Evolutionary conservation across 2,329 filamentous ascomycete species (phyloP).

Genomic region (Scedosporium minutisporum): DNA sequence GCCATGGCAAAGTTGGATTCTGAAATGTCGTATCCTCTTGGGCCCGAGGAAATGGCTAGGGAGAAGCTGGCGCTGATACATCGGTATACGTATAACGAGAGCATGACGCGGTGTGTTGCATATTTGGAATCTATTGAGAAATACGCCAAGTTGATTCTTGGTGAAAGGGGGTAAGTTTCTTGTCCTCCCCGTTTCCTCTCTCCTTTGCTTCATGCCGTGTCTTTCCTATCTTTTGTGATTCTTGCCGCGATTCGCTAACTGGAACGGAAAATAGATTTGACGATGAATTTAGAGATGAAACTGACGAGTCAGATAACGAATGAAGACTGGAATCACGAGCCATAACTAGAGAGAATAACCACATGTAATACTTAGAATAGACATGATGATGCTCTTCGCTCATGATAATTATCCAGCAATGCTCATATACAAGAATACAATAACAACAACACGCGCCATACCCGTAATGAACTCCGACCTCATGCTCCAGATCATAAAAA

Average conservation of each 20-base stretch:
- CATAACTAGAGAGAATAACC: conserved; percentile 14
- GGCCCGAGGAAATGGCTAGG: conserved; percentile 19
- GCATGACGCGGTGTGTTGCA: conserved; percentile 42
- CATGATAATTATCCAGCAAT: not conserved
- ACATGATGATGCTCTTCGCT: not conserved
- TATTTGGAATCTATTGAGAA: conserved; percentile 44
- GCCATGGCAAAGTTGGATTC: conserved; percentile 38
- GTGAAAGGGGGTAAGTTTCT: conserved; percentile 35
- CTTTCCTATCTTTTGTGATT: not conserved
- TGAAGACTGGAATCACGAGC: conserved; percentile 18
- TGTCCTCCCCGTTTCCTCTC: not conserved
- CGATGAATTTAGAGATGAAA: conserved; percentile 16
- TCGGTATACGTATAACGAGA: conserved; percentile 43
- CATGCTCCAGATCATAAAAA: no score
- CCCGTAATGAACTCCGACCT: no score
- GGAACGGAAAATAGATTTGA: conserved; percentile 21
- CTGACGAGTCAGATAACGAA: conserved; percentile 12
- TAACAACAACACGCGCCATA: not conserved
- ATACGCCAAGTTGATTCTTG: conserved; percentile 48
- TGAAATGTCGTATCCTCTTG: conserved; percentile 18
- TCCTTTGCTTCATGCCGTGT: not conserved
- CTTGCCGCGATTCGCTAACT: no score
- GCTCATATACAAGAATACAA: not conserved
- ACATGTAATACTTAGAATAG: conserved; percentile 2
- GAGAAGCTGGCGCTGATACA: conserved; percentile 49